These are phyloP conservation scores for Limnomonas spitsbergensis DNA, from an alignment of 139 green algal genomes.

Conservation along the genomic window DNA sequence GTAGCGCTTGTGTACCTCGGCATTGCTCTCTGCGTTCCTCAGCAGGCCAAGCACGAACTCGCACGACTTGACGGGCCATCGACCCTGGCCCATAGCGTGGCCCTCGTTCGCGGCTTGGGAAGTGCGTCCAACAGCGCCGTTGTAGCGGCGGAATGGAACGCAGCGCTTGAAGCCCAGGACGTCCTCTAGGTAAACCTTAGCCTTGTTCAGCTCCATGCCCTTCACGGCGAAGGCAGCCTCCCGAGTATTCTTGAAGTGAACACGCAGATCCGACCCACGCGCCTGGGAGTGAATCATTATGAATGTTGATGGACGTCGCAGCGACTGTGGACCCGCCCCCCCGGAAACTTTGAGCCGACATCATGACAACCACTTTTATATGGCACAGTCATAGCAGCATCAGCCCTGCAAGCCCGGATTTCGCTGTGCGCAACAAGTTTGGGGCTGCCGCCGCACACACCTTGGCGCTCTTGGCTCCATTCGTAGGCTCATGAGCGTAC, in stretches of 20 bases:
- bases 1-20: constrained; percentile 87
- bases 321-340: no score
- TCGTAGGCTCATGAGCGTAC: constrained; percentile 71
- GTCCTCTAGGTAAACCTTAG: constrained; percentile 94
- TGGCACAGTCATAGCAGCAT: no score
- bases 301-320: not conserved
- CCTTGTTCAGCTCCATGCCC: constrained; percentile 81
- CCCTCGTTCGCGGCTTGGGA: constrained; percentile 80
- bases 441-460: constrained; percentile 34
- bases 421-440: no score
- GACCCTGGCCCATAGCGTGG: constrained; percentile 82
- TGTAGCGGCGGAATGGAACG: constrained; percentile 95
- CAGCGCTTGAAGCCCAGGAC: constrained; percentile 91
- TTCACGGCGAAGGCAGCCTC: constrained; percentile 86
- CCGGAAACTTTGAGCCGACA: no score
- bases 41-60: constrained; percentile 94
- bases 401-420: no score
- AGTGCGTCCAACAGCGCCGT: constrained; percentile 79
- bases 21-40: constrained; percentile 98
- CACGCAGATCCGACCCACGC: constrained; percentile 82
- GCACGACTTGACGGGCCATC: constrained; percentile 94
- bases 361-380: no score
- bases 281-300: constrained; percentile 54
- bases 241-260: constrained; percentile 97
- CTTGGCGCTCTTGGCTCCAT: constrained; percentile 74